Base-by-base conservation (phyloP, 768 basidiomycete species). In the Arthromyces matolae region DNA sequence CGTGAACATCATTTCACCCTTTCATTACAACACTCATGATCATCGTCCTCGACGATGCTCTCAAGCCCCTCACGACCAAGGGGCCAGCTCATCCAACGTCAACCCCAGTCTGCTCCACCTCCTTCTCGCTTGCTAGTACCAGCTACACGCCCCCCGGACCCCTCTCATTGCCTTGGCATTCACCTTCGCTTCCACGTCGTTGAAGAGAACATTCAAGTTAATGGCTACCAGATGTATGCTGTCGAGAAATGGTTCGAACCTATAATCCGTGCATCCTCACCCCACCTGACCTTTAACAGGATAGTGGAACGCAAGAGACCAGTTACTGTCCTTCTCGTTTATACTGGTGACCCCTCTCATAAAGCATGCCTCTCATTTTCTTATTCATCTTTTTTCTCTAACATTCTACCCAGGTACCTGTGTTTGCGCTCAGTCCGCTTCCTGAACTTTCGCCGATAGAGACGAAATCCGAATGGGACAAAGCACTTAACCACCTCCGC, bases 151-250 rank as follows among this genome's bases (percentile, higher is more conserved):
- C 13, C 31, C 5, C 49, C 27, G 34, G 47, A 57, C 12, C 50
- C 49, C 53, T n/a, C 53, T 1, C 34, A 47, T 12, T 47, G 36
- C 16, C 31, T 55, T 13, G 42, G 36, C 14, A 59, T 67, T 8
- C 70, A 72, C 16, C 68, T 70, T 39, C 69, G 65, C 40, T 80
- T 83, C 51, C 73, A 76, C 56, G 64, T 80, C 46, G 71, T 72
- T 7, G 68, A 75, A 29, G 72, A 77, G 27, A 64, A 66, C 14
- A 55, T 82, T 37, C 67, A 80, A 36, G 60, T 88, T 19, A 60
- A 71, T 16, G 83, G 84, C 1, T 89, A 83, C 66, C 89, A 91
- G 67, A 73, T 92, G 47, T 93, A 91, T 61, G 89, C 88, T 0
- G 90, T 93, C 8, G 86, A 92, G 71, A 86, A 86, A 64, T 92